phyloP scores from a whole-genome alignment of 768 basidiomycete species.

The Cystofilobasidium capitatum region DNA sequence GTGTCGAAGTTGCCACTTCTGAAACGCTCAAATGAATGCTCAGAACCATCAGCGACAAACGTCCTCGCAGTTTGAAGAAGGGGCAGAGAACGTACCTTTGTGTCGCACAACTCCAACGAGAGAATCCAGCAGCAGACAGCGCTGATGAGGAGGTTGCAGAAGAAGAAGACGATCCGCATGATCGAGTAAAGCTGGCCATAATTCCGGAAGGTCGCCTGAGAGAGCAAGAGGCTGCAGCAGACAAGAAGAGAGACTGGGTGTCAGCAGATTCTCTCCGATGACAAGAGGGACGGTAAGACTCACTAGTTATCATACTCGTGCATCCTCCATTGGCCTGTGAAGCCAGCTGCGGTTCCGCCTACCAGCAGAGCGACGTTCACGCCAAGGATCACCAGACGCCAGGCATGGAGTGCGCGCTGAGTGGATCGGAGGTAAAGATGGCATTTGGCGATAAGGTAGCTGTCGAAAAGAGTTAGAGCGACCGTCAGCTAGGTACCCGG shows the following conservation, averaged over 20 bases:
- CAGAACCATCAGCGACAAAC: background rate
- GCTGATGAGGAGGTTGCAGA: background rate
- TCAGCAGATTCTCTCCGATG: background rate
- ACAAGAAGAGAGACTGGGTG: background rate
- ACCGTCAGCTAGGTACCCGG: too few relatives aligned
- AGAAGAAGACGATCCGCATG: background rate
- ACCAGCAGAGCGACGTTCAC: background rate
- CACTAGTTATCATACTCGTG: background rate
- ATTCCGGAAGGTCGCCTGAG: background rate
- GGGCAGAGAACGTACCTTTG: background rate
- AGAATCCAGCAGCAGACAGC: background rate
- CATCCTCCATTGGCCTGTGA: background rate
- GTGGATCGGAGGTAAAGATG: background rate
- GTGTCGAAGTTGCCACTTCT: background rate
- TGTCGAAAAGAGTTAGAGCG: too few relatives aligned
- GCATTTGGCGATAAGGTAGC: background rate
- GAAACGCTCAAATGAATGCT: background rate
- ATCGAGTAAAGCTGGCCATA: background rate
- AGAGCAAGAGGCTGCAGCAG: background rate
- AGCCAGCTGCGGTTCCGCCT: background rate
- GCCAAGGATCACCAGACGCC: background rate
- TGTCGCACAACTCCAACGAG: background rate
- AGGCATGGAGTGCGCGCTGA: background rate
- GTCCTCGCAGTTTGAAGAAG: too few relatives aligned
- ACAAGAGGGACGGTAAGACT: background rate